Evolutionary conservation across 164 flowering plant genomes (phyloP), one percentile per base, ranked within the genome.

Genomic region (Protea cynaroides): DNA sequence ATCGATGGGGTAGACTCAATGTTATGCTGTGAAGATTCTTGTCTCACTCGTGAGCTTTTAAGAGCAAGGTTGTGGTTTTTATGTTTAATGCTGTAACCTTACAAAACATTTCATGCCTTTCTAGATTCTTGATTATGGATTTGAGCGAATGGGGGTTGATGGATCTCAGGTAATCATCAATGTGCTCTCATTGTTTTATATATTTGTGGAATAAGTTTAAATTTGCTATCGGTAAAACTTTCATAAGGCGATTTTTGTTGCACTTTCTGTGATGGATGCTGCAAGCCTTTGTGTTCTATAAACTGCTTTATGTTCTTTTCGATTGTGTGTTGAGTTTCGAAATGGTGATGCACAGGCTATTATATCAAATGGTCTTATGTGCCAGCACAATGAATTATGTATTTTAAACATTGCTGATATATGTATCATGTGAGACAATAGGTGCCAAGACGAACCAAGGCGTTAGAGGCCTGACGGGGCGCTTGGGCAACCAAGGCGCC

Each of bases 101-200:
- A 54, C 14, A 21, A 49, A 55, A 7, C 53, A 24, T 8, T 57
- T 43, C 17, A 23, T 53, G 44, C 51, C 19, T 62, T 68, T 74
- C 56, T 65, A 94, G 99, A 79, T 94, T 75, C 90, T 94, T 75
- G 99, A 94, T 79, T 91, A 75, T 56, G 97, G 78, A 25, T 89
- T 94, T 81, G 97, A 89, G 71, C 86, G 97, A 38, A 37, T 94
- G 74, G 99, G 97, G 55, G 97, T 86, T 17, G 75, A 74, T 77
- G 90, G 87, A 57, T 65, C 88, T 55, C 63, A 79, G 97, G 98
- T 93, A 86, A 62, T 49, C 47, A 23, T 46, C 23, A 25, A 56
- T 21, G 40, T 63, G 43, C 17, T 44, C 3, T 15, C 57, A 12
- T 38, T 64, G 24, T 3, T 25, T 57, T 57, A n/a, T 25, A 49